Conservation (phyloP, 228 moss, liverwort and hornwort genomes). For the Sphagnum fallax region DNA sequence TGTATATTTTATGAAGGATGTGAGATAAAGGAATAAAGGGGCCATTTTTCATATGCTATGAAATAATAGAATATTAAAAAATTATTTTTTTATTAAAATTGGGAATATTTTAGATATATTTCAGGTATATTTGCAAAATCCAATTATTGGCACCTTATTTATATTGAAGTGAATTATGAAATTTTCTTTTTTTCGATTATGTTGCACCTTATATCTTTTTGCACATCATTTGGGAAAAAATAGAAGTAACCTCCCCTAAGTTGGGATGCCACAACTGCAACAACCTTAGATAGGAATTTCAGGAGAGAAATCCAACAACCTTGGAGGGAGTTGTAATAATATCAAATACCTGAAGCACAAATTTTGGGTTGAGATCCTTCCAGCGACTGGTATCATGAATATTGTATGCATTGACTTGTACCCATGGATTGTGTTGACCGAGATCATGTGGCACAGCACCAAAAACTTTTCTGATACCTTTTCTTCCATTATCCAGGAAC, state of each 20-base stretch:
- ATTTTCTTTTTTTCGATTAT: too few relatives aligned
- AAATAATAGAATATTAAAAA: too few relatives aligned
- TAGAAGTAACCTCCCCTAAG: not conserved
- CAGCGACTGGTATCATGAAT: conserved; percentile 98
- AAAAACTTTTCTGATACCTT: conserved; percentile 80
- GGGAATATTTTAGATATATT: too few relatives aligned
- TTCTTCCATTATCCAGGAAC: conserved; percentile 77
- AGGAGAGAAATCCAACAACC: not conserved
- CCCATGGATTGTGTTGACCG: conserved; percentile 92
- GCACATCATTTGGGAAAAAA: not conserved
- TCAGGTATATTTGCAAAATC: too few relatives aligned
- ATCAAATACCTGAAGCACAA: conserved; percentile 73
- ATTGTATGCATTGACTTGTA: conserved; percentile 95
- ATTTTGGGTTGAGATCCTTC: conserved; percentile 98
- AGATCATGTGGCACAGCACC: conserved; percentile 97
- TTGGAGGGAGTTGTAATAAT: not conserved
- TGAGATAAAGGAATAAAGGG: not conserved
- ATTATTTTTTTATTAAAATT: too few relatives aligned
- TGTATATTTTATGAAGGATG: not conserved
- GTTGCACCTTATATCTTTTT: not conserved
- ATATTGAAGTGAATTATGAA: too few relatives aligned
- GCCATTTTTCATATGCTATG: too few relatives aligned
- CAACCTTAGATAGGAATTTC: not conserved
- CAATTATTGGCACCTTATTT: too few relatives aligned
- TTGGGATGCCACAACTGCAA: not conserved